These are phyloP conservation scores for Metroxylon sagu DNA, from an alignment of 176 grass and related monocot genomes.

Conservation along the genomic window DNA sequence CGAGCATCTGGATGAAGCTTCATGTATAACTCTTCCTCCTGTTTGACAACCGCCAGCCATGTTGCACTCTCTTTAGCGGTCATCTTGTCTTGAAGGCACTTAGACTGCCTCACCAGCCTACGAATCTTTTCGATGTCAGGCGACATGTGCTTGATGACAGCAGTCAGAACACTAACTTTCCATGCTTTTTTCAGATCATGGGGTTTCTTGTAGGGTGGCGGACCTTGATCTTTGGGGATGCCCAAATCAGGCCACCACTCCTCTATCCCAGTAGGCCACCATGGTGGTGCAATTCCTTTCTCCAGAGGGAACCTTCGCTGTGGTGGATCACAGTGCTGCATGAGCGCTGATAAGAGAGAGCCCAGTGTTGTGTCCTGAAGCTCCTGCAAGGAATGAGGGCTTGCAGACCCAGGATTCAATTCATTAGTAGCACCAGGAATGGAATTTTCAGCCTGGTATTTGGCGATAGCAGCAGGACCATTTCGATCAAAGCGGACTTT, in stretches of 20 bases:
- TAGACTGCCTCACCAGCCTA: constrained; percentile 69
- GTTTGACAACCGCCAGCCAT: constrained; percentile 65
- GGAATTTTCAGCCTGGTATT: constrained; percentile 35
- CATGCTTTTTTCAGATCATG: constrained; percentile 95
- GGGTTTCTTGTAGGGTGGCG: constrained; percentile 87
- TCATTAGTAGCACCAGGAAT: not conserved
- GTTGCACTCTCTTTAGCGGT: constrained; percentile 76
- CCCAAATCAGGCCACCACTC: constrained; percentile 56
- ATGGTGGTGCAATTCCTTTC: constrained; percentile 62
- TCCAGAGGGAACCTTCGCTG: constrained; percentile 81
- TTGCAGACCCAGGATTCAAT: not conserved
- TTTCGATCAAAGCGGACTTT: constrained; percentile 91
- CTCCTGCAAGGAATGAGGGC: constrained; percentile 53
- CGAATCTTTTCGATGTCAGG: constrained; percentile 76
- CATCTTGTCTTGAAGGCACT: constrained; percentile 96
- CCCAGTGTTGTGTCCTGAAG: constrained; percentile 93
- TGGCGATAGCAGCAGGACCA: constrained; percentile 59
- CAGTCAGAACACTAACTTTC: constrained; percentile 83
- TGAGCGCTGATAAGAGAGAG: constrained; percentile 68
- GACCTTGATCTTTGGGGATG: constrained; percentile 39
- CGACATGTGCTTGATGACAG: constrained; percentile 92
- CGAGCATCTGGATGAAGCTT: constrained; percentile 39
- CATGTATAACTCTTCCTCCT: constrained; percentile 64
- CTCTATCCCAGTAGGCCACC: constrained; percentile 63
- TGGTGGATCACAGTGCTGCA: constrained; percentile 89